These are phyloP conservation scores for Corylus americana DNA, from an alignment of 306 rosid genomes.

Conservation along the genomic window DNA sequence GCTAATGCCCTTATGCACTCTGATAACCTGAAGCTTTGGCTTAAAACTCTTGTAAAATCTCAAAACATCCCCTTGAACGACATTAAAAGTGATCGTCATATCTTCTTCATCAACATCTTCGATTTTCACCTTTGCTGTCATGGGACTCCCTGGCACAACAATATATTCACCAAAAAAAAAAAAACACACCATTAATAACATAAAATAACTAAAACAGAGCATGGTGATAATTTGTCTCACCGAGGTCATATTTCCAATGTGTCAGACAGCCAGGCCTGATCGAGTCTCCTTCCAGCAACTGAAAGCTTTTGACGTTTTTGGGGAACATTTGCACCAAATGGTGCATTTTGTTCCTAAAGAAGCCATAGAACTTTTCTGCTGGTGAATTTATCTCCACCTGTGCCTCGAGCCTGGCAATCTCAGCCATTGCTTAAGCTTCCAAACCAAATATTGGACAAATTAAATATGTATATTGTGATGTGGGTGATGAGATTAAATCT, in stretches of 20 bases:
- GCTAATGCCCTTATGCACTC: neutral
- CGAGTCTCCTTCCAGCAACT: conserved; percentile 15
- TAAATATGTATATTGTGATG: neutral
- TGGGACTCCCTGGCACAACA: conserved; percentile 3
- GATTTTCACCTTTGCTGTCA: conserved; percentile 9
- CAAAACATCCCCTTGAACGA: conserved; percentile 17
- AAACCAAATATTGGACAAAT: neutral
- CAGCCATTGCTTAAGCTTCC: conserved; percentile 5
- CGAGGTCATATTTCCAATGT: conserved; percentile 13
- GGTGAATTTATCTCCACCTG: conserved; percentile 22
- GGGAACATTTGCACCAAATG: conserved; percentile 26
- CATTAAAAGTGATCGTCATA: neutral
- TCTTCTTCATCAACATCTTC: conserved; percentile 2
- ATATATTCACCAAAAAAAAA: neutral
- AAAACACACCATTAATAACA: neutral
- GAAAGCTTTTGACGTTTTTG: conserved; percentile 14
- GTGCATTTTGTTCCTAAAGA: conserved; percentile 22
- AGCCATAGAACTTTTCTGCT: conserved; percentile 24
- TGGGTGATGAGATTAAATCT: neutral
- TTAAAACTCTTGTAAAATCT: conserved; percentile 11
- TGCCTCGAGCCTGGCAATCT: conserved; percentile 19
- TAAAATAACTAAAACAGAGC: neutral
- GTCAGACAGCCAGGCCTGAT: conserved; percentile 16
- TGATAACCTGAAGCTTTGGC: neutral
- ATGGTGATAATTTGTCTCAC: neutral